phyloP scores from a whole-genome alignment of 148 eudicot species.

The Amaranthus cruentus region DNA sequence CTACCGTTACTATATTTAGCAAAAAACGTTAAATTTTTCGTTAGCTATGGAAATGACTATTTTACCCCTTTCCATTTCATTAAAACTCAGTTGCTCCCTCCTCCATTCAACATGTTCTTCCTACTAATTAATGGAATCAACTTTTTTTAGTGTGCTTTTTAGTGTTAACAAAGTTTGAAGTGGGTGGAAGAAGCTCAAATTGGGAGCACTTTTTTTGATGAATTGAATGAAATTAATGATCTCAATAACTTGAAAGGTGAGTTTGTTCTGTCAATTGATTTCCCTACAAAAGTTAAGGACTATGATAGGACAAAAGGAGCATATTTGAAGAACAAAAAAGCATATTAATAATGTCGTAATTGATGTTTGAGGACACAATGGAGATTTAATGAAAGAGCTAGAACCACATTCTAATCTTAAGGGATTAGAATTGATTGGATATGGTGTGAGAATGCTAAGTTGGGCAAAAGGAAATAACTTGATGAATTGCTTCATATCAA shows the following conservation, averaged over 20 bases:
- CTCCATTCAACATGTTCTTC: too few relatives aligned
- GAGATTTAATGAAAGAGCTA: slow-evolving; percentile 11
- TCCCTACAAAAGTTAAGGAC: neutral
- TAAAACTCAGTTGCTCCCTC: too few relatives aligned
- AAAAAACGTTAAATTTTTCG: too few relatives aligned
- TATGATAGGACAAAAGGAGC: neutral
- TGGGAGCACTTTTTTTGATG: neutral
- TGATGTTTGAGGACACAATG: neutral
- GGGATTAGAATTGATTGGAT: slow-evolving; percentile 1
- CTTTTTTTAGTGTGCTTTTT: too few relatives aligned
- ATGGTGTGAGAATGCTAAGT: slow-evolving; percentile 8
- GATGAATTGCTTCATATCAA: too few relatives aligned
- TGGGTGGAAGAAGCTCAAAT: too few relatives aligned
- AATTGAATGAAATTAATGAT: slow-evolving; percentile 3
- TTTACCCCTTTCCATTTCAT: too few relatives aligned
- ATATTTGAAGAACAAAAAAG: slow-evolving; percentile 6
- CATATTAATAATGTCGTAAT: neutral
- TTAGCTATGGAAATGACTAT: too few relatives aligned
- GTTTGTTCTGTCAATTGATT: neutral
- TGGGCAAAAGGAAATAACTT: neutral
- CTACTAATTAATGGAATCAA: too few relatives aligned
- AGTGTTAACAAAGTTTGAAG: too few relatives aligned
- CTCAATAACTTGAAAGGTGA: slow-evolving; percentile 3
- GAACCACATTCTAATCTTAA: slow-evolving; percentile 18
- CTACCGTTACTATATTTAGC: too few relatives aligned